phyloP scores from a whole-genome alignment of 2,329 filamentous ascomycete genomes.

The Alternaria infectoria region DNA sequence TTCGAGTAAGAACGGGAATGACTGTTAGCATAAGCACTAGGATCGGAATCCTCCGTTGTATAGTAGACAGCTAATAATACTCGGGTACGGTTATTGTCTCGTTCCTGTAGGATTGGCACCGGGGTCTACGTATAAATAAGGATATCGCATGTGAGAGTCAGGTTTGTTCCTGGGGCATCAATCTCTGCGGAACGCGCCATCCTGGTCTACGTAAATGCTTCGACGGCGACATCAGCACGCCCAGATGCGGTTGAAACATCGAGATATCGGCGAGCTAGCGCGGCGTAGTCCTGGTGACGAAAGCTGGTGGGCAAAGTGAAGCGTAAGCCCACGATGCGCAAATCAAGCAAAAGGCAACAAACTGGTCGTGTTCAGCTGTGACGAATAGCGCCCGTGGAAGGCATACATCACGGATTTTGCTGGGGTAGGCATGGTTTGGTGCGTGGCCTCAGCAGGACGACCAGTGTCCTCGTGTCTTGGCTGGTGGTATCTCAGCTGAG shows the following conservation, averaged over 20 bases:
- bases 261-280: conserved; percentile 4
- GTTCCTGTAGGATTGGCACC: conserved; percentile 38
- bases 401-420: conserved; percentile 41
- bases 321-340: conserved; percentile 34
- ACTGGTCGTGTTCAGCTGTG: conserved; percentile 44
- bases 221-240: conserved; percentile 10
- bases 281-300: conserved; percentile 17
- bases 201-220: conserved; percentile 8
- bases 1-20: conserved; percentile 33
- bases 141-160: conserved; percentile 19
- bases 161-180: conserved; percentile 26
- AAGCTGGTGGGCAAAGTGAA: conserved; percentile 17
- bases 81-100: conserved; percentile 14
- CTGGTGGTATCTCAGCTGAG: conserved; percentile 39
- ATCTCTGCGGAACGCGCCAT: conserved; percentile 8
- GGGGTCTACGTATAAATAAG: conserved; percentile 38
- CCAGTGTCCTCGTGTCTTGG: conserved; percentile 31
- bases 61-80: conserved; percentile 34
- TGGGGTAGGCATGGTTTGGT: conserved; percentile 35
- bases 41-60: conserved; percentile 27
- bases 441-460: conserved; percentile 29
- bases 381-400: conserved; percentile 38
- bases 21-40: conserved; percentile 47
- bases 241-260: conserved; percentile 5
- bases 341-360: conserved; percentile 15